Base-by-base conservation (phyloP, 805 yeast genomes). In the Millerozyma acaciae region DNA sequence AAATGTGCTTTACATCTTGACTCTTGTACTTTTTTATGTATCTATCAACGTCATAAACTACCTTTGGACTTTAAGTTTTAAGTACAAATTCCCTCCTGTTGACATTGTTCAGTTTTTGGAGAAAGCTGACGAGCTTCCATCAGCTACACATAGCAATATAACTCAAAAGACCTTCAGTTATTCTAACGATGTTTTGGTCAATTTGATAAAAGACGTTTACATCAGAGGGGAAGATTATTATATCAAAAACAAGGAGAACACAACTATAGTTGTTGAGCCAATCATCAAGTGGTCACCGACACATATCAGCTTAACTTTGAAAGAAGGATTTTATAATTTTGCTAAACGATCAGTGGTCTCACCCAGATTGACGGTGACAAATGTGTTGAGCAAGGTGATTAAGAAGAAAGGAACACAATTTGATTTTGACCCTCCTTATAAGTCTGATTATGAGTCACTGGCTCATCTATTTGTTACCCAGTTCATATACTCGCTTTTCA, bases 261-360 rank as follows among this genome's bases (percentile, higher is more conserved):
- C 40, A 7, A 50, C 57, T 6, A 47, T 55, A n/a, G 30, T 40
- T 1, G 39, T 46, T 7, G 36, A 33, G 10, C 62, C 60, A 2
- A 26, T n/a, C 2, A 21, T 49, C 13, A 33, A 26, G 9, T 30
- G 38, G 40, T 8, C 33, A n/a, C 34, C 40, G 5, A 16, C 10
- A 7, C 15, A 25, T 9, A 30, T 40, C 9, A 16, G 31, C 10
- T 27, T 45, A 15, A 25, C 9, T 6, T 30, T 45, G 21, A 26
- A 15, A 15, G 50, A 43, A 26, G 46, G 43, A 2, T 31, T 33
- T 9, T 39, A 25, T 35, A 33, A 39, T 24, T 41, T 37, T 33
- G 12, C 23, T 12, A 13, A 36, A 2, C n/a, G 21, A 6, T 13
- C 28, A 19, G 17, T 16, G 4, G 10, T 18, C 20, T 27, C 12